Percentiles rank a stretch among this genome's conserved stretches.
These are phyloP conservation scores for Kodamaea hsintzibuensis DNA, from an alignment of 805 yeast species.

Conservation along the genomic window DNA sequence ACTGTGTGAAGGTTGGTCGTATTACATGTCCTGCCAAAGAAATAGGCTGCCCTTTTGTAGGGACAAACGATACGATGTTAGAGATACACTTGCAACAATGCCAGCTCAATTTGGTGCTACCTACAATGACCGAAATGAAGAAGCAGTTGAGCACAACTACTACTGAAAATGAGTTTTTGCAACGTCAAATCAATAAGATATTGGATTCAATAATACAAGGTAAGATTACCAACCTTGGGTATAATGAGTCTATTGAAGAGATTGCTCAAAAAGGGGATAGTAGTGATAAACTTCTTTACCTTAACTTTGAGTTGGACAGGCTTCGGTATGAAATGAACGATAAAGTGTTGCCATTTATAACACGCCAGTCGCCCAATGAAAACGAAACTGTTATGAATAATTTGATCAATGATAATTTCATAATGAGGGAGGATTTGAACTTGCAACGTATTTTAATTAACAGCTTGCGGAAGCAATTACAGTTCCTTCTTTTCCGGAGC, in stretches of 20 bases:
- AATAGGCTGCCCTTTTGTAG: slow-evolving; percentile 54
- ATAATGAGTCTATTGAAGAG: slow-evolving; percentile 48
- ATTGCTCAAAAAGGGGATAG: slow-evolving; percentile 29
- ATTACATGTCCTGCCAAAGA: slow-evolving; percentile 47
- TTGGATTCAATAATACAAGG: slow-evolving; percentile 51
- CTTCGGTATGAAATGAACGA: slow-evolving; percentile 44
- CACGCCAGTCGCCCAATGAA: slow-evolving; percentile 25
- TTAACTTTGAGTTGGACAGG: slow-evolving; percentile 45
- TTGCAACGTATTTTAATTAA: slow-evolving; percentile 45
- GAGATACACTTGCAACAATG: slow-evolving; percentile 39
- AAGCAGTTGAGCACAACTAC: slow-evolving; percentile 26
- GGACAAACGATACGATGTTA: slow-evolving; percentile 33
- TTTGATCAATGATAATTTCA: slow-evolving; percentile 37
- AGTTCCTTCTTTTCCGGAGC: slow-evolving; percentile 46
- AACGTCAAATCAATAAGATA: slow-evolving; percentile 45
- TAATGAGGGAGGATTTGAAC: slow-evolving; percentile 49
- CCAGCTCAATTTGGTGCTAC: slow-evolving; percentile 31
- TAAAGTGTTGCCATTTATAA: slow-evolving; percentile 35
- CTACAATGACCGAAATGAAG: slow-evolving; percentile 23
- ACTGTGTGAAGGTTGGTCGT: slow-evolving; percentile 42
- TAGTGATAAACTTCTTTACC: slow-evolving; percentile 31
- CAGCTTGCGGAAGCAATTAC: slow-evolving; percentile 52
- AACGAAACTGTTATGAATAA: slow-evolving; percentile 25
- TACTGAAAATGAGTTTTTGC: slow-evolving; percentile 41
- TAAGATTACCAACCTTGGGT: slow-evolving; percentile 50